phyloP scores from a whole-genome alignment of 2,329 filamentous ascomycete genomes.

The Volutella citrinella region DNA sequence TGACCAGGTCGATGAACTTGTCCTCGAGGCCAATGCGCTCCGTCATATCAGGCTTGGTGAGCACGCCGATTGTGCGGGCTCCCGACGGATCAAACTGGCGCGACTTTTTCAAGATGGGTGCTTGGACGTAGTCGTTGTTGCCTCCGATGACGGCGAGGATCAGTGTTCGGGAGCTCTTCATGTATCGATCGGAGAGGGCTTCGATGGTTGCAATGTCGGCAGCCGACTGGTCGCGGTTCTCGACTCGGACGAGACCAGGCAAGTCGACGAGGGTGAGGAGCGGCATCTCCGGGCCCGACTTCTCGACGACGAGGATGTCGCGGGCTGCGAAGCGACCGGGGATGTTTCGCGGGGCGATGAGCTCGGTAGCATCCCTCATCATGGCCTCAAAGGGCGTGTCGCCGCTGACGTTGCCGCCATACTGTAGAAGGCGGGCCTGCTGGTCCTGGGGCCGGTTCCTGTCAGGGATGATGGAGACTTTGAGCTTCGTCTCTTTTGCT shows the following conservation, averaged over 20 bases:
- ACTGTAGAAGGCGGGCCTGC: slow-evolving; percentile 45
- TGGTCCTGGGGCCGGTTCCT: slow-evolving; percentile 44
- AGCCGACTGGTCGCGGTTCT: slow-evolving; percentile 50
- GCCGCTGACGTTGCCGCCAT: slow-evolving; percentile 43
- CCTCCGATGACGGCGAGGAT: slow-evolving; percentile 55
- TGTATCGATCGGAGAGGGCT: slow-evolving; percentile 49
- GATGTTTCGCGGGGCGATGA: slow-evolving; percentile 49
- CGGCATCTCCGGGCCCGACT: slow-evolving; percentile 56
- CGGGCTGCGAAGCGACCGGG: slow-evolving; percentile 49
- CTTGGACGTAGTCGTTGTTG: slow-evolving; percentile 53
- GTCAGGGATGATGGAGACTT: slow-evolving; percentile 55
- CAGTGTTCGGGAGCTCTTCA: slow-evolving; percentile 54
- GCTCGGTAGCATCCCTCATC: slow-evolving; percentile 48
- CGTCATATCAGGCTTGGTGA: slow-evolving; percentile 52
- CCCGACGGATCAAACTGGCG: slow-evolving; percentile 49
- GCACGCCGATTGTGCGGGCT: slow-evolving; percentile 47
- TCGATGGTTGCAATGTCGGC: slow-evolving; percentile 53
- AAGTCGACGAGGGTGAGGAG: slow-evolving; percentile 61
- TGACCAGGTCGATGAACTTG: slow-evolving; percentile 52
- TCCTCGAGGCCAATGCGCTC: slow-evolving; percentile 51
- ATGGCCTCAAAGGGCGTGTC: slow-evolving; percentile 47
- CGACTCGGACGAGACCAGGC: slow-evolving; percentile 55
- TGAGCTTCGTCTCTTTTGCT: slow-evolving; percentile 41
- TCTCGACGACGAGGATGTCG: slow-evolving; percentile 57
- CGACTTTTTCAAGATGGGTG: slow-evolving; percentile 49